These are phyloP conservation scores for Sugiyamaella japonica DNA, from an alignment of 1,139 yeast species.

Conservation along the genomic window DNA sequence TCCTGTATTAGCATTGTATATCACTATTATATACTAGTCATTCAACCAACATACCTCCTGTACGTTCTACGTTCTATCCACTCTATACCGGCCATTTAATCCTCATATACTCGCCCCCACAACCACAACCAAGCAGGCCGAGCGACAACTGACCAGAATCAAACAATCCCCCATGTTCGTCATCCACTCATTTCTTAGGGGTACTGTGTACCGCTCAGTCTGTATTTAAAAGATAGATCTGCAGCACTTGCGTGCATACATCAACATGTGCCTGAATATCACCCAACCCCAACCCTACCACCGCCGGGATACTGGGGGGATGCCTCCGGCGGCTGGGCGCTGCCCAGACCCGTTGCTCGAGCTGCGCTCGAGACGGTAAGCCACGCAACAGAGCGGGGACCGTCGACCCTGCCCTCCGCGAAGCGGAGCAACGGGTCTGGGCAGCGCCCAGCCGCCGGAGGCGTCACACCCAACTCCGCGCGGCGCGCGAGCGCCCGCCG, in stretches of 20 bases:
- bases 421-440: conserved; percentile 1
- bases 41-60: too few relatives aligned
- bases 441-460: conserved; percentile 3
- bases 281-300: background rate
- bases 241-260: background rate
- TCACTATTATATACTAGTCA: too few relatives aligned
- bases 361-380: background rate
- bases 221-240: background rate
- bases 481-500: background rate
- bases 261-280: too few relatives aligned
- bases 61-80: too few relatives aligned
- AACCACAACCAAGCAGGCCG: too few relatives aligned
- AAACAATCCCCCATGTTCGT: too few relatives aligned
- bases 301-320: background rate
- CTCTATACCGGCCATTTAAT: too few relatives aligned
- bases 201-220: background rate
- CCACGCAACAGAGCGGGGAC: background rate
- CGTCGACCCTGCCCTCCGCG: background rate
- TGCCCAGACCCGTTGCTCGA: background rate
- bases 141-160: too few relatives aligned
- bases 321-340: conserved; percentile 13
- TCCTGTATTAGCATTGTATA: too few relatives aligned
- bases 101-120: too few relatives aligned
- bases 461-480: background rate
- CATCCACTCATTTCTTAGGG: background rate